Conservation (phyloP, 257 asterid species). For the Solanum microdontum region DNA sequence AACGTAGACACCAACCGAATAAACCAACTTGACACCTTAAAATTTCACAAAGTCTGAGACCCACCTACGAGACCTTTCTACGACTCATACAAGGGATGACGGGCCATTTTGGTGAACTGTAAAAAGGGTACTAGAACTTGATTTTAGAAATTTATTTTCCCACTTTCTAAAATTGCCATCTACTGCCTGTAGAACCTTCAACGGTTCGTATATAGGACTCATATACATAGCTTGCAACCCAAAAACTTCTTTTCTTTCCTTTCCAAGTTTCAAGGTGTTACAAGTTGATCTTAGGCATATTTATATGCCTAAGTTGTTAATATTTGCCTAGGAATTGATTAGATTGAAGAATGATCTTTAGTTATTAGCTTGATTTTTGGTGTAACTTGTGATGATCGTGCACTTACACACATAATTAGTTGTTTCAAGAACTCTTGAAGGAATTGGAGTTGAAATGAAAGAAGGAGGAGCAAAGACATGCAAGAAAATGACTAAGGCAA, state of each 20-base stretch:
- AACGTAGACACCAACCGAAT: not conserved
- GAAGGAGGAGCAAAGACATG: too few relatives aligned
- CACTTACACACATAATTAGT: too few relatives aligned
- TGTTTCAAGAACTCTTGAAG: too few relatives aligned
- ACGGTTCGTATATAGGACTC: not conserved
- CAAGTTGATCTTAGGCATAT: not conserved
- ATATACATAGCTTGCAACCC: not conserved
- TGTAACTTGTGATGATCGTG: too few relatives aligned
- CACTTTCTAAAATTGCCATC: not conserved
- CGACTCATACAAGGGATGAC: not conserved
- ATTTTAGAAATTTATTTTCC: too few relatives aligned
- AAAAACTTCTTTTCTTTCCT: not conserved
- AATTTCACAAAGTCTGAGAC: not conserved
- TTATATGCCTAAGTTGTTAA: too few relatives aligned
- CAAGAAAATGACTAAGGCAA: too few relatives aligned
- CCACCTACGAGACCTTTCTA: not conserved
- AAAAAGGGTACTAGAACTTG: not conserved
- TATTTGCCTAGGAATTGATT: too few relatives aligned
- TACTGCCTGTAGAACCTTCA: not conserved
- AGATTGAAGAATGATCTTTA: too few relatives aligned
- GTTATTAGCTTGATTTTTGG: too few relatives aligned
- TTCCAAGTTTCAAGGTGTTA: not conserved
- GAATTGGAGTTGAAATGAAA: too few relatives aligned
- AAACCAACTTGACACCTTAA: not conserved
- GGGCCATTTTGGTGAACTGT: not conserved